Percentiles rank a stretch among this genome's conserved stretches.
These are phyloP conservation scores for Saturnispora bothae DNA, from an alignment of 805 yeast genomes.

Conservation along the genomic window DNA sequence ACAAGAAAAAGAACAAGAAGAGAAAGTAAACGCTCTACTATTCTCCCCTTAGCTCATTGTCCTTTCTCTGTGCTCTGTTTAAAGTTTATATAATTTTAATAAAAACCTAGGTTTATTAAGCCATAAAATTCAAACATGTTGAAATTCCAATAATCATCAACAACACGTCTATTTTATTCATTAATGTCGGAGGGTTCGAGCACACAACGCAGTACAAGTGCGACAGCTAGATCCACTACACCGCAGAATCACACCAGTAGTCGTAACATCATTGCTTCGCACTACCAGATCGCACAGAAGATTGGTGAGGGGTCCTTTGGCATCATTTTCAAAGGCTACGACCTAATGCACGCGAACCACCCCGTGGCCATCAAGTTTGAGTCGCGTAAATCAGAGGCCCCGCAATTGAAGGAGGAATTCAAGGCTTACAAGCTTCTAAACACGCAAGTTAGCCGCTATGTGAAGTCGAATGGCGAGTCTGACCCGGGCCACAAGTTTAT, in stretches of 20 bases:
- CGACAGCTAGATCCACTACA: too few species aligned
- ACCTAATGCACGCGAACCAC: conserved; percentile 46
- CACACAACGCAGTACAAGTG: too few species aligned
- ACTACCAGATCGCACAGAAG: conserved; percentile 71
- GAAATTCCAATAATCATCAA: too few species aligned
- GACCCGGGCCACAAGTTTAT: conserved; percentile 18
- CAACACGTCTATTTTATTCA: too few species aligned
- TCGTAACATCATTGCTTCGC: conserved; percentile 39
- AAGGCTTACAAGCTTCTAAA: conserved; percentile 64
- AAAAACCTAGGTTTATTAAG: too few species aligned
- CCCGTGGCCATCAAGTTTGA: conserved; percentile 73
- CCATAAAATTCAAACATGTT: too few species aligned
- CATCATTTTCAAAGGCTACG: conserved; percentile 72
- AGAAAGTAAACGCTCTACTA: conserved; percentile 12
- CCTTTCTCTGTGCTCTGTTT: not conserved
- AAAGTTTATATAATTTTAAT: not conserved
- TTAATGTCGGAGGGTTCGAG: too few species aligned
- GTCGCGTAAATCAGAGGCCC: conserved; percentile 73
- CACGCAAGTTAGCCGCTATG: conserved; percentile 33
- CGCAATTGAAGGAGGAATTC: conserved; percentile 73
- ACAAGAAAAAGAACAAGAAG: conserved; percentile 11
- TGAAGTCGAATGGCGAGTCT: conserved; percentile 13
- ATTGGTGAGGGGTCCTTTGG: conserved; percentile 88
- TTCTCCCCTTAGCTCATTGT: too few species aligned
- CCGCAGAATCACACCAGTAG: too few species aligned